These are phyloP conservation scores for Fusarium cyanostomum DNA, from an alignment of 2,329 filamentous ascomycete genomes.

Conservation along the genomic window DNA sequence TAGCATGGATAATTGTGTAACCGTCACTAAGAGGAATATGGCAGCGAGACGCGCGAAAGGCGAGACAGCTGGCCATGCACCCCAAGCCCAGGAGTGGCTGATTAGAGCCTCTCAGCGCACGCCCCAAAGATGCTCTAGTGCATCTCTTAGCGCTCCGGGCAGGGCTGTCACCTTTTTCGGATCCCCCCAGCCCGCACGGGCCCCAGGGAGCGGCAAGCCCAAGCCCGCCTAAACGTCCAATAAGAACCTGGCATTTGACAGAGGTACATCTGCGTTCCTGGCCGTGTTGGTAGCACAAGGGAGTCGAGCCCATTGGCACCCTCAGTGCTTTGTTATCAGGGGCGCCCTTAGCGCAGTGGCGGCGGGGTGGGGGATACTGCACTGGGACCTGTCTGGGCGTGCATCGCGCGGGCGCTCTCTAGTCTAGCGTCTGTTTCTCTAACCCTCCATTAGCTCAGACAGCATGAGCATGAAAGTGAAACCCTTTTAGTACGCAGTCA, in stretches of 20 bases:
- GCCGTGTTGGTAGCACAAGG: slow-evolving; percentile 32
- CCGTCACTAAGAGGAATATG: slow-evolving; percentile 23
- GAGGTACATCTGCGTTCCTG: slow-evolving; percentile 31
- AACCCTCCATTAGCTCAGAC: no score
- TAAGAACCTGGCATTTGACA: slow-evolving; percentile 12
- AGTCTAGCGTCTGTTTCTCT: no score
- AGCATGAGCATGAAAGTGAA: no score
- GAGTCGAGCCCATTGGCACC: slow-evolving; percentile 5
- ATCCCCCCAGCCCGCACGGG: neutral
- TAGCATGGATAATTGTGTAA: slow-evolving; percentile 40
- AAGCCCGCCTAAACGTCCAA: slow-evolving; percentile 28
- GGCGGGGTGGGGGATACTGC: slow-evolving; percentile 3
- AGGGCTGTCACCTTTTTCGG: slow-evolving; percentile 2
- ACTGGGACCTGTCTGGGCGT: no score
- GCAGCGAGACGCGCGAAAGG: slow-evolving; percentile 6
- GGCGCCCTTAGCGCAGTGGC: slow-evolving; percentile 33
- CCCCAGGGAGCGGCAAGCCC: neutral
- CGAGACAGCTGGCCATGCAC: slow-evolving; percentile 18
- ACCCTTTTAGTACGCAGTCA: no score
- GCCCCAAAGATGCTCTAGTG: slow-evolving; percentile 24
- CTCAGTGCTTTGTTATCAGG: slow-evolving; percentile 27
- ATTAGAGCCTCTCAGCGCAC: slow-evolving; percentile 21
- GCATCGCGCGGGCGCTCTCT: no score
- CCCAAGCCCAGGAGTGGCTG: neutral
- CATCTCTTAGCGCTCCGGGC: slow-evolving; percentile 10